Percentiles rank a stretch among this genome's conserved stretches.
These are phyloP conservation scores for Leccinum variicolor DNA, from an alignment of 768 basidiomycete species.

Conservation along the genomic window DNA sequence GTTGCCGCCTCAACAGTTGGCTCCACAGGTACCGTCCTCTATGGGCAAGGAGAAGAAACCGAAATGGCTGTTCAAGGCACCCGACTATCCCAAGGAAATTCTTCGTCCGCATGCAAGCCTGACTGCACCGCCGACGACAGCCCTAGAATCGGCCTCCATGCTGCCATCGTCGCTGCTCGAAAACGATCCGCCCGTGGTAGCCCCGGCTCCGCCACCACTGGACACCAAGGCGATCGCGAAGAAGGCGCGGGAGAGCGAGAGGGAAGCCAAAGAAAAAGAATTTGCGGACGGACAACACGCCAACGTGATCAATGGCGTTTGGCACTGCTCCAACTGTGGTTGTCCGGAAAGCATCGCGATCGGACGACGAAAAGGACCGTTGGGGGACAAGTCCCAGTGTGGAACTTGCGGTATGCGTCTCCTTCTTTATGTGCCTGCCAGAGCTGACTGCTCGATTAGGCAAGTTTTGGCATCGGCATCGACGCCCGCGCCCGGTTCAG, in stretches of 20 bases:
- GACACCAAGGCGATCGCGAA: constrained; percentile 55
- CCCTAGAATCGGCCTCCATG: constrained; percentile 55
- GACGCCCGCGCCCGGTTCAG: constrained; percentile 73
- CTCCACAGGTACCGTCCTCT: constrained; percentile 33
- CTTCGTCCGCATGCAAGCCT: constrained; percentile 61
- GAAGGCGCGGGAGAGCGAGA: constrained; percentile 68
- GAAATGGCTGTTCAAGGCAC: constrained; percentile 73
- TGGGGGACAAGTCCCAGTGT: constrained; percentile 89
- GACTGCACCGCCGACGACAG: constrained; percentile 64
- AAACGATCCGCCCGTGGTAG: constrained; percentile 50
- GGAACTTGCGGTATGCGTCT: constrained; percentile 78
- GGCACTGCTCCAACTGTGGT: constrained; percentile 96
- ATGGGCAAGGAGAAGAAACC: constrained; percentile 62
- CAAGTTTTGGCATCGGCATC: constrained; percentile 87
- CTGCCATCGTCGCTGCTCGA: constrained; percentile 55
- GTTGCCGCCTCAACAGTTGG: constrained; percentile 39
- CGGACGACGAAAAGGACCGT: constrained; percentile 83
- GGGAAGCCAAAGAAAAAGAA: constrained; percentile 81
- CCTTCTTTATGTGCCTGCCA: constrained; percentile 1
- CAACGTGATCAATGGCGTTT: constrained; percentile 79
- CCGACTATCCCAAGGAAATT: constrained; percentile 50
- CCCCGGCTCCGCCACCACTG: constrained; percentile 31
- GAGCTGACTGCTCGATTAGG: constrained; percentile 41
- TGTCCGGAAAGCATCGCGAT: constrained; percentile 84
- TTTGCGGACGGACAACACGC: constrained; percentile 80